Conservation (phyloP, 257 asterid genomes). For the Plectranthus barbatus region DNA sequence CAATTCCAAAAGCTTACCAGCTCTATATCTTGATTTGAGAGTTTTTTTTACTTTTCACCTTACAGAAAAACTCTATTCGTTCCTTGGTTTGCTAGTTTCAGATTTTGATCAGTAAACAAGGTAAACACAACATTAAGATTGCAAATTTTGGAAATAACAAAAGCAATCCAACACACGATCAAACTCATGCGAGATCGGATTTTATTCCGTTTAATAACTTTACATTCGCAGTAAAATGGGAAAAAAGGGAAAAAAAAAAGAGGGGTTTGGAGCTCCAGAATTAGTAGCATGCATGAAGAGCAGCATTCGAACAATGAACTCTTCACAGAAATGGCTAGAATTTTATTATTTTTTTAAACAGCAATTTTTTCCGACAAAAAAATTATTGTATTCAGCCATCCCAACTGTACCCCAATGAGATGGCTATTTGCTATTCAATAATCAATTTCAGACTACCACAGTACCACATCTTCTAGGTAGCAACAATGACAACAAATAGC, state of each 20-base stretch:
- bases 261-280: too few relatives aligned
- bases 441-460: background rate
- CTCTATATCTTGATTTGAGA: conserved; percentile 38
- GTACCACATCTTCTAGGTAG: background rate
- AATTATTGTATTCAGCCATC: too few relatives aligned
- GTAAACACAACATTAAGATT: background rate
- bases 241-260: too few relatives aligned
- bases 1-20: conserved; percentile 36
- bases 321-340: background rate
- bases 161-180: background rate
- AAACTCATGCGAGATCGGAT: too few relatives aligned
- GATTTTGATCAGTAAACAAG: background rate
- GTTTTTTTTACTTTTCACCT: conserved; percentile 38
- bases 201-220: too few relatives aligned
- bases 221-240: too few relatives aligned
- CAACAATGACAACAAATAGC: background rate
- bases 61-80: conserved; percentile 25
- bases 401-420: too few relatives aligned
- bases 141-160: conserved; percentile 1
- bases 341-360: too few relatives aligned
- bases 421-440: background rate
- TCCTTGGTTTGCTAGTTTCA: background rate
- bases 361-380: background rate
- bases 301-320: background rate
- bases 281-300: background rate